Evolutionary conservation across 768 basidiomycete genomes (phyloP).

Genomic region (Sporobolomyces phaffii): DNA sequence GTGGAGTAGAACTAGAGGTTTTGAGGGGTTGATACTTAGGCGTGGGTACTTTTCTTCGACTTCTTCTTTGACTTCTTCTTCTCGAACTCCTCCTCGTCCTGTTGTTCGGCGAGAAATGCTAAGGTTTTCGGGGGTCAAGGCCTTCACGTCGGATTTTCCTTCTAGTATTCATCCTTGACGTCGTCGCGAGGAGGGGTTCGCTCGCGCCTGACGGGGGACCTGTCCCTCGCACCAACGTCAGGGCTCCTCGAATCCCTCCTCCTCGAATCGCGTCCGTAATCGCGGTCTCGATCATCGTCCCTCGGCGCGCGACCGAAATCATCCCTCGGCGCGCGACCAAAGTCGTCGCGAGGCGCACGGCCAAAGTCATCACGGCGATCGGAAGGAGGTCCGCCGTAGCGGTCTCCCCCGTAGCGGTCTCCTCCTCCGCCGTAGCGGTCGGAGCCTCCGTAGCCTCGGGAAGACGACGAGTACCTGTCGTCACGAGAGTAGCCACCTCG

Average conservation of each 20-base stretch:
- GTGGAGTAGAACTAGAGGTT: not conserved
- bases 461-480: slow-evolving; percentile 16
- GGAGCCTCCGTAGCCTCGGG: not conserved
- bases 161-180: slow-evolving; percentile 10
- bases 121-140: too few species aligned
- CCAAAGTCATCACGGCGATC: not conserved
- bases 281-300: slow-evolving; percentile 13
- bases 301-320: slow-evolving; percentile 1
- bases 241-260: slow-evolving; percentile 11
- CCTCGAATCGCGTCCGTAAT: slow-evolving; percentile 4
- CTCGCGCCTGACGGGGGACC: not conserved
- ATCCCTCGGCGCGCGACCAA: not conserved
- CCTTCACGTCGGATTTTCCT: too few species aligned
- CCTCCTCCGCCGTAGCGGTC: too few species aligned
- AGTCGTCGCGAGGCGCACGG: slow-evolving; percentile 8
- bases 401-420: slow-evolving; percentile 5
- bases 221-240: not conserved
- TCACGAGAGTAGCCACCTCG: slow-evolving; percentile 20
- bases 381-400: not conserved
- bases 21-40: too few species aligned
- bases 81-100: too few species aligned
- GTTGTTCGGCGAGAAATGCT: too few species aligned
- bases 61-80: not conserved
- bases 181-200: not conserved
- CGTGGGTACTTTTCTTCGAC: not conserved